Percentiles rank a stretch among this genome's conserved stretches.
Evolutionary conservation across 805 yeast genomes (phyloP).

Genomic region (Sugiyamaella mastotermitis): DNA sequence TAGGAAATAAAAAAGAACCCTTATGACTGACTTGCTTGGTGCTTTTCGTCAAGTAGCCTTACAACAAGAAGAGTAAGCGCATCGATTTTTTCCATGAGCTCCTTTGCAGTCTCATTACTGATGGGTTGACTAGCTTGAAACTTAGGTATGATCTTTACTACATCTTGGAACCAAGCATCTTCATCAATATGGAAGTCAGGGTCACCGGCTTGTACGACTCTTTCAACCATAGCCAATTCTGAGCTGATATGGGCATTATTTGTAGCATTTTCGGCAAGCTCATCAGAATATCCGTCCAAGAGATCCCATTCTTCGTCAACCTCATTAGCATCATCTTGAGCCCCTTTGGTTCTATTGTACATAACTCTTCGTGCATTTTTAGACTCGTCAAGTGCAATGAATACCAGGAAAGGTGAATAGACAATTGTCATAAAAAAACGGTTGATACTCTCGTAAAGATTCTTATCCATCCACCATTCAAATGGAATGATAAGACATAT

Average conservation of each 20-base stretch:
- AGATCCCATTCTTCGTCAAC: conserved; percentile 75
- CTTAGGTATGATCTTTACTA: conserved; percentile 52
- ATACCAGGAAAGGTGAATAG: conserved; percentile 60
- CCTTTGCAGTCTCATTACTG: conserved; percentile 1
- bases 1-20: too few species aligned
- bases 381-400: conserved; percentile 60
- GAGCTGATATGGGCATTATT: conserved; percentile 37
- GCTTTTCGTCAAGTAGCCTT: neutral
- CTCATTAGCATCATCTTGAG: conserved; percentile 77
- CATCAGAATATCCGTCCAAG: conserved; percentile 59
- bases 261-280: conserved; percentile 30
- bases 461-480: conserved; percentile 32
- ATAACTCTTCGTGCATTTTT: conserved; percentile 61
- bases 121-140: conserved; percentile 27
- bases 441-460: conserved; percentile 39
- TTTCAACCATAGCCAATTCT: conserved; percentile 32
- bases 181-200: conserved; percentile 56
- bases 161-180: conserved; percentile 43
- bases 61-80: conserved; percentile 9
- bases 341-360: conserved; percentile 58
- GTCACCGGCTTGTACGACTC: conserved; percentile 62
- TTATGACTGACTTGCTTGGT: neutral
- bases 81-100: conserved; percentile 17
- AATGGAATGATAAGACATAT: conserved; percentile 42
- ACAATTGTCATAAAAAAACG: conserved; percentile 55